Evolutionary conservation across 2,329 filamentous ascomycete genomes (phyloP), one percentile per base, ranked within the genome.

Genomic region (Hypoxylon sp.): DNA sequence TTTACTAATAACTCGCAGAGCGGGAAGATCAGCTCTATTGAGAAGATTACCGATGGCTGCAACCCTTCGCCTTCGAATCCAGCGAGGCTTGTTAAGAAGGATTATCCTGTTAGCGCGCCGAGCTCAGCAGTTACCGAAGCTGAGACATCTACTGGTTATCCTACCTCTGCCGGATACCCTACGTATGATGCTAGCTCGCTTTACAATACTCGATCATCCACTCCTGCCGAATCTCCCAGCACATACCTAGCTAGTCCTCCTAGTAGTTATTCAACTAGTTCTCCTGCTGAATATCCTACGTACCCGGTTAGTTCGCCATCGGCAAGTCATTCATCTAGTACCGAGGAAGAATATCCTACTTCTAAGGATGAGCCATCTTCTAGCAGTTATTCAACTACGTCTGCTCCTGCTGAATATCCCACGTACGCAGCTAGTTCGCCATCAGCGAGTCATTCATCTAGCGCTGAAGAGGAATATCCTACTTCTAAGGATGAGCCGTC

Each of bases 31-130:
- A 46, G 53, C 24, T 70, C 72, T 24, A 75, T 77, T 35, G 72
- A 75, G 24, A 75, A 73, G 48, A 69, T 76, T 10, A 65, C 72
- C 32, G 69, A 72, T 11, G 74, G 72, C 29, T 76, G 75, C 24
- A 39, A 42, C 48, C 58, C 68, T 13, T 39, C 31, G 6, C 32
- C 54, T 6, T 29, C 65, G 21, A 39, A 48, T 24, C 42, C 65
- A 2, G 37, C 48, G 24, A 71, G 65, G 35, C 37, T 72, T 15
- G 68, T 66, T 17, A 73, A 70, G 60, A 66, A 69, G 13, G 61
- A 60, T 11, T 71, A 70, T 62, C 44, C 65, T 37, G 39, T 65
- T 53, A 71, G 62, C 32, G 6, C 57, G 4, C 42, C 63, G 44
- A 50, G 31, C 10, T 67, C 59, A 27, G 46, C 47, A 6, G 17